Evolutionary conservation across 2,329 filamentous ascomycete genomes (phyloP).

Genomic region (Pyrenochaeta sp.): DNA sequence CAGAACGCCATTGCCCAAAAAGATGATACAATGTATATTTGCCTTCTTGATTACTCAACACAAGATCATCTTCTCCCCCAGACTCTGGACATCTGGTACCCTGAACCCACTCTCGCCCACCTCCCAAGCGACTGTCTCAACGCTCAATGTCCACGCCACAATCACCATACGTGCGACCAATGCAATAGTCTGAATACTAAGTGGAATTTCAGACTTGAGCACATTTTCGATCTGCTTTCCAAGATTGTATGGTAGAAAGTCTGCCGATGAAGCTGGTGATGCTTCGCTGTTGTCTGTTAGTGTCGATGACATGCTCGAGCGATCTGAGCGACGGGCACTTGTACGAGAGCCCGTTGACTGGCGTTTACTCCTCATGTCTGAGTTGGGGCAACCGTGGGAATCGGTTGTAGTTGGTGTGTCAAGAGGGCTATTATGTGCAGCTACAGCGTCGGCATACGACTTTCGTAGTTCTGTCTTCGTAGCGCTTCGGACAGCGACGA

Average conservation of each 20-base stretch:
- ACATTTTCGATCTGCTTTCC: slow-evolving; percentile 34
- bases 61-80: slow-evolving; percentile 18
- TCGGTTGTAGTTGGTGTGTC: slow-evolving; percentile 1
- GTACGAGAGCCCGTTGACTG: neutral
- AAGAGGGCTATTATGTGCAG: slow-evolving; percentile 7
- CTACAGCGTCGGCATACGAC: slow-evolving; percentile 31
- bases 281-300: neutral
- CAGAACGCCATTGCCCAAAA: neutral
- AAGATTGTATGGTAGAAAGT: slow-evolving; percentile 26
- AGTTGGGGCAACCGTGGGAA: slow-evolving; percentile 2
- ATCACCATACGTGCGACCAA: slow-evolving; percentile 38
- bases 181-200: slow-evolving; percentile 33
- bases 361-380: slow-evolving; percentile 12
- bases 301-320: slow-evolving; percentile 12
- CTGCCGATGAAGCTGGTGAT: slow-evolving; percentile 3
- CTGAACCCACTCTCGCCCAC: slow-evolving; percentile 25
- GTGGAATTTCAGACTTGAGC: slow-evolving; percentile 36
- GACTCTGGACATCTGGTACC: slow-evolving; percentile 10
- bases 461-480: slow-evolving; percentile 29
- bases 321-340: slow-evolving; percentile 10
- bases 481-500: slow-evolving; percentile 28
- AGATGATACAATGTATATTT: too few relatives aligned
- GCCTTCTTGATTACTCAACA: neutral
- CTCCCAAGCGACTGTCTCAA: slow-evolving; percentile 35
- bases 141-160: slow-evolving; percentile 45